Percentiles rank a stretch among this genome's conserved stretches.
phyloP scores from a whole-genome alignment of 192 early-diverging fungal species.

The Coemansia umbellata region DNA sequence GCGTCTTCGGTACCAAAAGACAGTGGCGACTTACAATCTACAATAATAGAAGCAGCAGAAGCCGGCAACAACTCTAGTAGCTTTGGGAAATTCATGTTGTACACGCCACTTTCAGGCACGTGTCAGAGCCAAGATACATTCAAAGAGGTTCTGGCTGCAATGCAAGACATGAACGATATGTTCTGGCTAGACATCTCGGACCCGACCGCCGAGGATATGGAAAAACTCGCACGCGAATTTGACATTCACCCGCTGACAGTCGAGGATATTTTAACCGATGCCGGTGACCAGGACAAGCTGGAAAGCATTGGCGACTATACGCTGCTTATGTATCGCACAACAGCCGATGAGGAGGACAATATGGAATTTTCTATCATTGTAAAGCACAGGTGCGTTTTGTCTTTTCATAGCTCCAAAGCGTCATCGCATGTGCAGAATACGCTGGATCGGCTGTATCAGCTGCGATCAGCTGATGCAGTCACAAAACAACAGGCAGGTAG shows the following conservation, averaged over 20 bases:
- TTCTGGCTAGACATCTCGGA: conserved; percentile 64
- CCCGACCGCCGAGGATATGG: conserved; percentile 61
- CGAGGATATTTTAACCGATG: conserved; percentile 82
- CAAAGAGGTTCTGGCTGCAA: background rate
- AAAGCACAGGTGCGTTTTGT: background rate
- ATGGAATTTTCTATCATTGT: conserved; percentile 9
- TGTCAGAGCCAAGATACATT: no score
- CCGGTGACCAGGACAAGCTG: conserved; percentile 8
- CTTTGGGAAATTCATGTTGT: background rate
- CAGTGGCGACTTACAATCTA: background rate
- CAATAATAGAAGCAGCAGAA: background rate
- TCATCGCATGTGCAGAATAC: background rate
- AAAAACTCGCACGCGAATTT: conserved; percentile 57
- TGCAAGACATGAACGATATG: background rate
- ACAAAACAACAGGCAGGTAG: background rate
- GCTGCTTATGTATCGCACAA: conserved; percentile 14
- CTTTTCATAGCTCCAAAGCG: background rate
- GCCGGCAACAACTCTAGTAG: background rate
- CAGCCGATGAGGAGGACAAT: background rate
- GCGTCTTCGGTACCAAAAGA: no score
- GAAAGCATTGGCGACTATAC: conserved; percentile 5
- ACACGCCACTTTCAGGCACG: no score
- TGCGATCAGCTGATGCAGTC: no score
- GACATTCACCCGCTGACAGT: conserved; percentile 84
- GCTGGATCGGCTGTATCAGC: conserved; percentile 6